Evolutionary conservation across 805 yeast species (phyloP), one percentile per base, ranked within the genome.

Genomic region (Yarrowia sp.): DNA sequence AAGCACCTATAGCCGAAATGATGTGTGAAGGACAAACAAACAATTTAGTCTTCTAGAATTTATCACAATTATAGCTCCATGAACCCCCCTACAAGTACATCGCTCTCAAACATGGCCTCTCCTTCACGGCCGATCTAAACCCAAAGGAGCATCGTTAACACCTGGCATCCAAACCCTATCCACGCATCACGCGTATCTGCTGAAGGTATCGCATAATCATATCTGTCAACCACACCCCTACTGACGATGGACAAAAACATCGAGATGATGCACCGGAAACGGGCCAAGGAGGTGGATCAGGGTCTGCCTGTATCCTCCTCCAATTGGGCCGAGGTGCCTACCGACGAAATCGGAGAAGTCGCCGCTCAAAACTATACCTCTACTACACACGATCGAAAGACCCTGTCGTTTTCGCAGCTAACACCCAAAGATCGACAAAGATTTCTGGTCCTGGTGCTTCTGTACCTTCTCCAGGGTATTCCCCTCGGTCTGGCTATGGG

Each of bases 401-500:
- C 70, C 19, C 70, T 77, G 55, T 70, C 76, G 19, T 72, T 78
- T 22, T 46, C 70, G 22, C 72, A 74, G 48, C 72, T 81, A 55
- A 74, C 76, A 7, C 75, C 74, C 0, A 72, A 71, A 11, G 98
- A 93, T 74, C 79, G 91, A 69, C 89, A 89, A 14, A 91, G 92
- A 69, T 95, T 94, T 76, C 79, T 83, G 50, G 82, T 94, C 8
- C 80, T 94, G 69, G 88, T 92, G 7, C 74, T 90, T 7, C 80
- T 95, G 42, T 95, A 95, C 76, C 80, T 92, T 61, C 83, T 93
- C 8, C 99, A 95, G 77, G 99, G 99, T n/a, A 87, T 95, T 7
- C 99, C 99, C 0, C 96, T 93, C 14, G 99, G 99, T 0, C 79
- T 95, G 42, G 97, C 97, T 1, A 92, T 94, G 80, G 99, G 99